Base-by-base conservation (phyloP, 495 filamentous ascomycete species). In the Neurospora cerealis region DNA sequence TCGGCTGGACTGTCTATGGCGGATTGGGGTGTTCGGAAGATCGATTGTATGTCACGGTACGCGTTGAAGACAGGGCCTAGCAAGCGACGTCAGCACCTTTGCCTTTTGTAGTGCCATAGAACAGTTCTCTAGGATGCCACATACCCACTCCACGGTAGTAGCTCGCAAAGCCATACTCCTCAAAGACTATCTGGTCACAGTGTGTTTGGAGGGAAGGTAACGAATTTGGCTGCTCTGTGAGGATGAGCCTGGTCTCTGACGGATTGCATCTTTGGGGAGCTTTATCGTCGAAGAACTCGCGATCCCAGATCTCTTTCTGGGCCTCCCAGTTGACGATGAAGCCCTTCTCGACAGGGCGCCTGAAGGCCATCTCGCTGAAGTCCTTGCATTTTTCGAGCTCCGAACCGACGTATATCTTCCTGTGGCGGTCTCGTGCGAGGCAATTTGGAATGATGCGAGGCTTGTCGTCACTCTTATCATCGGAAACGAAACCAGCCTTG, bases 311-410 rank as follows among this genome's bases (percentile, higher is more conserved):
- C 76, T 96, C 95, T 80, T 92, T 94, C 85, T 99, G 90, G 0
- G 91, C 92, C 80, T 98, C 96, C 96, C 96, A 99, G 78, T 97
- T 98, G 69, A 97, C 93, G 44, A 97, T 86, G 79, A 92, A 98
- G 38, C 96, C 96, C 82, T 96, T 97, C 83, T 99, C 96, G 28
- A 98, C 92, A 0, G 96, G 96, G 15, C 96, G 88, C 42, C 94
- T 89, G 77, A 97, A 97, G 17, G 87, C 86, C 74, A 96, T 90
- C 78, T 97, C 95, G 73, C 94, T 94, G 85, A 94, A 97, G 80
- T 98, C 95, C 69, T 85, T 90, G 78, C 94, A 94, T 75, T 89
- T 88, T 11, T 89, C 88, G n/a, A 97, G 82, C 74, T 97, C 91
- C 2, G 93, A 89, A 37, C 90, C 95, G 75, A 97, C 87, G 75